Conservation (phyloP, 805 yeast genomes). For the Kregervanrija pseudodelftensis region DNA sequence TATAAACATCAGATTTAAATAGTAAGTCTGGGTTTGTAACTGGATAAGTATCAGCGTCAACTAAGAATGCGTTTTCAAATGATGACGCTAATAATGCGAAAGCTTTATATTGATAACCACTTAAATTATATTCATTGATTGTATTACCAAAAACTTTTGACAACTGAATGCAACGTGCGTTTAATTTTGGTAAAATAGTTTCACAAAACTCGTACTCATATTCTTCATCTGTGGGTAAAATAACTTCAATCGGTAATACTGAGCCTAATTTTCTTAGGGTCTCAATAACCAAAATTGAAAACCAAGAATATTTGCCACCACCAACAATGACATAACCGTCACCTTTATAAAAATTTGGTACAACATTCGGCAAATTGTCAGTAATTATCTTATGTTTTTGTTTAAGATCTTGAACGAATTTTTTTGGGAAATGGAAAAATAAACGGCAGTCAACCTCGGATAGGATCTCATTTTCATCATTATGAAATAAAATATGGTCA, state of each 20-base stretch:
- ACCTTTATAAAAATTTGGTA: slow-evolving; percentile 22
- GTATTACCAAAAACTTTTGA: slow-evolving; percentile 30
- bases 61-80: slow-evolving; percentile 38
- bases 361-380: slow-evolving; percentile 35
- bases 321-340: slow-evolving; percentile 34
- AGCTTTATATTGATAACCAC: slow-evolving; percentile 34
- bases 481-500: slow-evolving; percentile 8
- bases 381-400: slow-evolving; percentile 41
- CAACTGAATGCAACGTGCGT: slow-evolving; percentile 37
- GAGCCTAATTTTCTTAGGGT: slow-evolving; percentile 37
- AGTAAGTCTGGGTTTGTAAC: slow-evolving; percentile 42
- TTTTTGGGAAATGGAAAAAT: slow-evolving; percentile 21
- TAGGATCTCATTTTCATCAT: slow-evolving; percentile 5
- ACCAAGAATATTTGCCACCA: slow-evolving; percentile 37
- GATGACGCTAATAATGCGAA: slow-evolving; percentile 42
- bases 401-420: slow-evolving; percentile 38
- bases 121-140: slow-evolving; percentile 14
- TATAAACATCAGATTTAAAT: slow-evolving; percentile 38
- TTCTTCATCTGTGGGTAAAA: slow-evolving; percentile 12
- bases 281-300: slow-evolving; percentile 31
- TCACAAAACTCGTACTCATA: slow-evolving; percentile 25
- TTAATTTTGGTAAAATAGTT: slow-evolving; percentile 29
- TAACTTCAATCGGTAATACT: slow-evolving; percentile 27
- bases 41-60: slow-evolving; percentile 42
- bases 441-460: slow-evolving; percentile 4